A percentile compares a stretch with the other conserved stretches of the same genome.
Conservation (phyloP, 164 flowering plant genomes). For the Cinnamomum chago region DNA sequence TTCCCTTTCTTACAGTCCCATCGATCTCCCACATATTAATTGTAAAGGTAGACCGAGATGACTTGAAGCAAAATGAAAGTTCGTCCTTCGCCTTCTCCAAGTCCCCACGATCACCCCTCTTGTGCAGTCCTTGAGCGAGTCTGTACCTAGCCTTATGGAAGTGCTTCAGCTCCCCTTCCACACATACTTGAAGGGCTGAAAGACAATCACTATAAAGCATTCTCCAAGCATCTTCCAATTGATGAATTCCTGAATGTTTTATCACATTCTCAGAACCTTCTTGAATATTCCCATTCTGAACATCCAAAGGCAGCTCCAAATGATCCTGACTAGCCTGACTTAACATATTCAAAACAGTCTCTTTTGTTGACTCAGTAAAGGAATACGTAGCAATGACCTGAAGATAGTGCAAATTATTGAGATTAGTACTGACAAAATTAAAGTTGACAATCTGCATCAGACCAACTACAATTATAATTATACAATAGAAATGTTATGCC, state of each 20-base stretch:
- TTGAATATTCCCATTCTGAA: slow-evolving; percentile 18
- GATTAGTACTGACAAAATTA: no score
- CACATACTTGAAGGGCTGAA: slow-evolving; percentile 75
- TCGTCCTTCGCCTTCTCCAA: slow-evolving; percentile 86
- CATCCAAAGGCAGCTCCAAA: slow-evolving; percentile 16
- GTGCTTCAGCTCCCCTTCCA: slow-evolving; percentile 98
- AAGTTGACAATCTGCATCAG: no score
- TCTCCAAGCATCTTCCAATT: slow-evolving; percentile 55
- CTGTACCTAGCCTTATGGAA: slow-evolving; percentile 95
- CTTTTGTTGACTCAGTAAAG: slow-evolving; percentile 47
- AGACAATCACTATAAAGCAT: slow-evolving; percentile 84
- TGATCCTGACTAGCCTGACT: slow-evolving; percentile 25
- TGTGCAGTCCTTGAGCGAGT: slow-evolving; percentile 86
- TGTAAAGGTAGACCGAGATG: slow-evolving; percentile 92
- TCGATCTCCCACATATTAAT: slow-evolving; percentile 99
- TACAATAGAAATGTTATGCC: no score
- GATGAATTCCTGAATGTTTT: slow-evolving; percentile 26
- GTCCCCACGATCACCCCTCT: slow-evolving; percentile 63
- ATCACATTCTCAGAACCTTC: slow-evolving; percentile 21
- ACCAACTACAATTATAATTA: no score
- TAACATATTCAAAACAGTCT: slow-evolving; percentile 38
- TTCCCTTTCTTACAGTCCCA: slow-evolving; percentile 90
- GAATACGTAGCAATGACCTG: slow-evolving; percentile 69
- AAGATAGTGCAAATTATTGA: neutral
- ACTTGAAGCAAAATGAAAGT: slow-evolving; percentile 94